Percentiles rank a stretch among this genome's conserved stretches.
These are phyloP conservation scores for Tinospora cordifolia DNA, from an alignment of 164 flowering plant species.

Conservation along the genomic window DNA sequence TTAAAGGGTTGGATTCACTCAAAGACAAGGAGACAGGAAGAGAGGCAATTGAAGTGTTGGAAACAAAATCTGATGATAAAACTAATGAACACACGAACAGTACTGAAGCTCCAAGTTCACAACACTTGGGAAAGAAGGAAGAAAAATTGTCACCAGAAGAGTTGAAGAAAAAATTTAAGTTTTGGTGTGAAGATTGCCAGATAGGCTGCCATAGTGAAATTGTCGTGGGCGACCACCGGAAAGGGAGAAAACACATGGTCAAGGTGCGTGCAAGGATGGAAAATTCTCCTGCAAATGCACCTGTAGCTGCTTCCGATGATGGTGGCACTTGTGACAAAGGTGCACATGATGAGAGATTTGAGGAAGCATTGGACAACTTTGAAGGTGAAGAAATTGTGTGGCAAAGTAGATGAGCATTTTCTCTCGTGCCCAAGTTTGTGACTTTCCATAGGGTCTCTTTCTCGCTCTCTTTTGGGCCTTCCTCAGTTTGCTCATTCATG, in stretches of 20 bases:
- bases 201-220: constrained; percentile 11
- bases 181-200: constrained; percentile 21
- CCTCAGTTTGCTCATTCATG: too few relatives aligned
- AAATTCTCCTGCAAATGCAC: not conserved
- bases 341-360: not conserved
- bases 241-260: constrained; percentile 19
- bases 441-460: too few relatives aligned
- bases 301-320: not conserved
- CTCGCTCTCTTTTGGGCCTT: too few relatives aligned
- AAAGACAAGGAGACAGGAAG: not conserved
- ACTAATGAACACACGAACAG: not conserved
- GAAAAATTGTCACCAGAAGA: constrained; percentile 1
- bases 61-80: not conserved
- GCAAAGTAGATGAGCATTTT: too few relatives aligned
- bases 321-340: not conserved
- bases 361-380: not conserved
- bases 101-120: not conserved
- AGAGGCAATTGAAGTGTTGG: not conserved
- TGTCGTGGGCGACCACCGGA: constrained; percentile 15
- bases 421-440: too few relatives aligned
- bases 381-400: not conserved
- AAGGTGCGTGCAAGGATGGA: not conserved
- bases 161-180: constrained; percentile 7
- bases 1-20: not conserved
- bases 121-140: not conserved